Base-by-base conservation (phyloP, 2,329 filamentous ascomycete species). In the Trichophyton schoenleinii region DNA sequence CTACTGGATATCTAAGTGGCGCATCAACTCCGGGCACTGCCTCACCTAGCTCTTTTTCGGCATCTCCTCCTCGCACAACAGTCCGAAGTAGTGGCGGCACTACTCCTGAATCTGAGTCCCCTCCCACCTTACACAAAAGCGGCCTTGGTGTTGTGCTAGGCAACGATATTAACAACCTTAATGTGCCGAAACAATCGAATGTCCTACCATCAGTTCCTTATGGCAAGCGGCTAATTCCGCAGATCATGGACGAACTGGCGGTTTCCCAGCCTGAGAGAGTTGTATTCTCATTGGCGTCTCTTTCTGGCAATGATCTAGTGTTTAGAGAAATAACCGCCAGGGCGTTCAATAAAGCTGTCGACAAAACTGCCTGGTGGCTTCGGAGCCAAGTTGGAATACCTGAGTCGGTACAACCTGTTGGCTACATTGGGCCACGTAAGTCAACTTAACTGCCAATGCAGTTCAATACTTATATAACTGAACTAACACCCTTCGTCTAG, bases 391-490 rank as follows among this genome's bases (percentile, higher is more conserved):
- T 60, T 11, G 58, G 58, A 28, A 36, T 8, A 31, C 22, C 42
- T 18, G 49, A 53, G 5, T 34, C n/a, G 1, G 28, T 59, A 3
- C 57, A 46, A 18, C 57, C 57, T 44, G 57, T 59, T 15, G 57
- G 57, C 2, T 59, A 59, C 18, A 59, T 59, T n/a, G 57, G 57
- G n/a, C 57, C 57, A 13, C 57, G 57, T 59, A 59, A 42, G 57
- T 59, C 18, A 48, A 18, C 15, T 44, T 5, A n/a, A 18, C 41
- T 44, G n/a, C n/a, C 3, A 4, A 2, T 13, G 9, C 9, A 38
- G 1, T 38, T 38, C 7, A 6, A 36, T 36, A n/a, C 38, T 42
- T 42, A n/a, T 31, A 11, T 8, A 25, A 8, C 20, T 15, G 15
- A 25, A 25, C 48, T 52, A 22, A 52, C 48, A 15, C 11, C 9